phyloP scores from a whole-genome alignment of 176 grass and related monocot genomes.

The Microstegium vimineum region DNA sequence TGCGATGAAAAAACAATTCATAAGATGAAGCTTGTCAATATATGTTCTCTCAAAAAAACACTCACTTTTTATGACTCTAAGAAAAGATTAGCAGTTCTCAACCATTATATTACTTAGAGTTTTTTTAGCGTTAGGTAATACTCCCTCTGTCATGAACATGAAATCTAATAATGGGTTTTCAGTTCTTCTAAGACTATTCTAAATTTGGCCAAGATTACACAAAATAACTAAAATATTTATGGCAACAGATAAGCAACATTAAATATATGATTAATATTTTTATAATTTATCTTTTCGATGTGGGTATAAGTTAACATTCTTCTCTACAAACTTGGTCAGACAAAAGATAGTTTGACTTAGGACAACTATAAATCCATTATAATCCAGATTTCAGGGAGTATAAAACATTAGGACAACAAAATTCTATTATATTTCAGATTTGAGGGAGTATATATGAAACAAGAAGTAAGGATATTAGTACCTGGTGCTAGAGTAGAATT shows the following conservation, averaged over 20 bases:
- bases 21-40: no score
- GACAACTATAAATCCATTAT: background rate
- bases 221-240: background rate
- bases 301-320: background rate
- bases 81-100: no score
- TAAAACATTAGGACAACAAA: background rate
- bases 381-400: background rate
- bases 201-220: background rate
- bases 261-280: no score
- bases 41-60: no score
- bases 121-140: background rate
- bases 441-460: background rate
- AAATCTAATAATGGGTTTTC: background rate
- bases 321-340: no score
- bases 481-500: background rate
- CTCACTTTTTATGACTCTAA: no score
- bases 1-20: no score
- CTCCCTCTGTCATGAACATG: background rate
- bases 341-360: no score
- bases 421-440: background rate
- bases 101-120: background rate
- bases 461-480: background rate
- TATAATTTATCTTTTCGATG: background rate
- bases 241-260: no score
- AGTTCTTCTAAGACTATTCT: background rate